Conservation (phyloP, 116 monocot species). For the Zostera marina region DNA sequence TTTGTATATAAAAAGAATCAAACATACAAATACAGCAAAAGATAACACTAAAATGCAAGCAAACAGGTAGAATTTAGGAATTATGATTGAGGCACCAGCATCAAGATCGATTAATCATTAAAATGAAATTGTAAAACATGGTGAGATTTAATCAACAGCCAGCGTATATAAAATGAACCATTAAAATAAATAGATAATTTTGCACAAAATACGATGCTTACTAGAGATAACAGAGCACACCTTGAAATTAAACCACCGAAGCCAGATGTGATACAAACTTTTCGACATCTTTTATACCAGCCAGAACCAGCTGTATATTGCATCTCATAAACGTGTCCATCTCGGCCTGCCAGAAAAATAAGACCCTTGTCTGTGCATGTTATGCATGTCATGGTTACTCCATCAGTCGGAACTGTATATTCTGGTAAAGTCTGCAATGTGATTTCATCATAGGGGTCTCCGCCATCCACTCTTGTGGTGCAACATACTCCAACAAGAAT, state of each 20-base stretch:
- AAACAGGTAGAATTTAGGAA: too few species aligned
- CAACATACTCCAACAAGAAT: constrained; percentile 82
- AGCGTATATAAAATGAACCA: not conserved
- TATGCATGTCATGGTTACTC: constrained; percentile 83
- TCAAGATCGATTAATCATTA: too few species aligned
- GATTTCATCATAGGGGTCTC: constrained; percentile 78
- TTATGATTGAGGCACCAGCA: too few species aligned
- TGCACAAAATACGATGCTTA: not conserved
- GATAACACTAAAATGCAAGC: too few species aligned
- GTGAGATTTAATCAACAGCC: too few species aligned
- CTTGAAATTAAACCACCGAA: constrained; percentile 69
- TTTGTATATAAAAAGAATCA: not conserved
- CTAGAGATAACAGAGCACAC: constrained; percentile 11
- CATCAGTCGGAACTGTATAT: constrained; percentile 75
- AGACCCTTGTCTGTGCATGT: constrained; percentile 65
- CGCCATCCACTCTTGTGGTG: constrained; percentile 56
- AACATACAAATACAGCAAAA: not conserved
- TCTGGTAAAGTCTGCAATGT: constrained; percentile 84
- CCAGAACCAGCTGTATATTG: constrained; percentile 73
- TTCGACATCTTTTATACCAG: constrained; percentile 82
- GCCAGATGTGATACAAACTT: constrained; percentile 71
- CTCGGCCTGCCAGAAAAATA: constrained; percentile 83
- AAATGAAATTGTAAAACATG: too few species aligned
- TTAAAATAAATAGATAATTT: not conserved
- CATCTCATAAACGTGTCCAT: constrained; percentile 95